Percentiles rank a stretch among this genome's conserved stretches.
These are phyloP conservation scores for Colletotrichum orbiculare DNA, from an alignment of 2,329 filamentous ascomycete species.

Conservation along the genomic window DNA sequence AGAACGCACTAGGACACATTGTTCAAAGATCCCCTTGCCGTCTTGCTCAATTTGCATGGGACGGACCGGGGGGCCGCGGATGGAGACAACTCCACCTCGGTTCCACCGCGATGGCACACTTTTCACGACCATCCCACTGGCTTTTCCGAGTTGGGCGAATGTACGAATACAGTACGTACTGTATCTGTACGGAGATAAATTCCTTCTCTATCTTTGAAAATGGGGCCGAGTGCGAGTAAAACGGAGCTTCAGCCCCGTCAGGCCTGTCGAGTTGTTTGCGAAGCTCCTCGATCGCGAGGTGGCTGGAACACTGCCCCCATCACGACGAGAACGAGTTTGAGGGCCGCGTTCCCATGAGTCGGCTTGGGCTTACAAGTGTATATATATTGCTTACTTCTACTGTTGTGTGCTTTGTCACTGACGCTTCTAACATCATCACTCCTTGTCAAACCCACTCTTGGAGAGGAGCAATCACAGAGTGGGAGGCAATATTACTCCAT, in stretches of 20 bases:
- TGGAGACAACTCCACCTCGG: slow-evolving; percentile 8
- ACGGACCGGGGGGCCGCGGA: slow-evolving; percentile 9
- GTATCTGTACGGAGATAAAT: no score
- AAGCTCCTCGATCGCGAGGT: slow-evolving; percentile 5
- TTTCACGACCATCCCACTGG: neutral
- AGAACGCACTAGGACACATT: slow-evolving; percentile 14
- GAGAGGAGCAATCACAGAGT: no score
- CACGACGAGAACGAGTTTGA: neutral
- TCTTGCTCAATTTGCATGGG: neutral
- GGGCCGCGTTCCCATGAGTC: no score
- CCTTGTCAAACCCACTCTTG: no score
- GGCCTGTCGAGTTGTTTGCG: slow-evolving; percentile 7
- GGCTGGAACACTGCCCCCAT: neutral
- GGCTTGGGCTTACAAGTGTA: no score
- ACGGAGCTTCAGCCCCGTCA: slow-evolving; percentile 7
- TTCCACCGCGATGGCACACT: slow-evolving; percentile 15
- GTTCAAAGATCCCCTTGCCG: slow-evolving; percentile 10
- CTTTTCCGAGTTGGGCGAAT: no score
- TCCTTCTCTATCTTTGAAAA: no score
- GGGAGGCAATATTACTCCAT: no score
- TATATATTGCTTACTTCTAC: no score
- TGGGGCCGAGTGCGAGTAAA: neutral
- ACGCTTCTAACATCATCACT: no score
- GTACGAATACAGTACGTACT: no score
- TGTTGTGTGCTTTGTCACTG: no score